Conservation (phyloP, 73 alveolate species). For the Durusdinium trenchii region DNA sequence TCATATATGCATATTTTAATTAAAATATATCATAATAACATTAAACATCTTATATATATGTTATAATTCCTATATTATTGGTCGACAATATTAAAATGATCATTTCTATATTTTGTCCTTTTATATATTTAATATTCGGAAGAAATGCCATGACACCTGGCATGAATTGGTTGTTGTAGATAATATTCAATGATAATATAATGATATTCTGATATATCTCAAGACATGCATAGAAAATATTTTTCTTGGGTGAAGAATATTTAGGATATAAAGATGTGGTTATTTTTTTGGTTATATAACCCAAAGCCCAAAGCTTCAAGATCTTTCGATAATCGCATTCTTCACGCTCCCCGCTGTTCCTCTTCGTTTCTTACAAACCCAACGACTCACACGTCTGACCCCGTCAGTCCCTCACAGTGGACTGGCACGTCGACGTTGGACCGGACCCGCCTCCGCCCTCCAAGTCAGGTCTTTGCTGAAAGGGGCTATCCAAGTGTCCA, state of each 20-base stretch:
- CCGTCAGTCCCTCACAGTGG: neutral
- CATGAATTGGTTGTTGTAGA: neutral
- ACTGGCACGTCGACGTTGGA: neutral
- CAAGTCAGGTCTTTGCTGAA: constrained; percentile 52
- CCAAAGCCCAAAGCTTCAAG: neutral
- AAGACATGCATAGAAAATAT: neutral
- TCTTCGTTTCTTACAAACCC: neutral
- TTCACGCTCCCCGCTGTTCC: neutral
- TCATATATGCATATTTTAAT: too few relatives aligned
- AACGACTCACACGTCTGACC: neutral
- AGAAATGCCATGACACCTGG: neutral
- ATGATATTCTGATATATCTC: neutral
- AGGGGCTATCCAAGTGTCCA: constrained; percentile 64
- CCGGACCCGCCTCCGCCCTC: constrained; percentile 40
- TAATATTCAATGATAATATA: neutral
- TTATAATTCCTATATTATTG: neutral
- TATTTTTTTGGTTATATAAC: neutral
- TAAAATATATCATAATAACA: too few relatives aligned
- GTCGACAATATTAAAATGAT: neutral
- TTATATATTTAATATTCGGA: neutral
- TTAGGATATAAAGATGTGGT: neutral
- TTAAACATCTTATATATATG: neutral
- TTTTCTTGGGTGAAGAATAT: neutral
- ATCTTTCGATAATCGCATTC: neutral
- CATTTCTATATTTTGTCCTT: neutral